Base-by-base conservation (phyloP, 2,329 filamentous ascomycete species). In the Zasmidium cellare region DNA sequence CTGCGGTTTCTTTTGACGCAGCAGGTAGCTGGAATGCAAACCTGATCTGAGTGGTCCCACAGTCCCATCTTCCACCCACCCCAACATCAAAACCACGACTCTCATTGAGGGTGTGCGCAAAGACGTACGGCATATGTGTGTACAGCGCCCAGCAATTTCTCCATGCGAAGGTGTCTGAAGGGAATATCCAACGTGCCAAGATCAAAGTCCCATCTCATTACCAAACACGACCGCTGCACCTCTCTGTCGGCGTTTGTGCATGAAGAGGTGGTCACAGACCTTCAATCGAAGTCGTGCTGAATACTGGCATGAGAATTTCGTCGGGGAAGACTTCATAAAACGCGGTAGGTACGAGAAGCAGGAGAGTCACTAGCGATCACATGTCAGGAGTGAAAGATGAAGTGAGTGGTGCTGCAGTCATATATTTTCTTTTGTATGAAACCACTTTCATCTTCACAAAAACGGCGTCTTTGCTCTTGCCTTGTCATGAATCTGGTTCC, bases 41-140 rank as follows among this genome's bases (percentile, higher is more conserved):
- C 57, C 59, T 59, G 59, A 62, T 56, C 61, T 59, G 22, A 38
- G 47, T 25, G 35, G 38, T 51, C 35, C 25, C 51, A 56, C 38
- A 6, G 3, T 58, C 55, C 51, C 56, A 28, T 41, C 23, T 48
- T 45, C 19, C 23, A 7, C 48, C 48, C 41, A 24, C n/a, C 31
- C 50, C 49, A 28, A 55, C 56, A 28, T 22, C 2, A 44, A 23
- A 22, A 28, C 20, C 69, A n/a, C n/a, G n/a, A n/a, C n/a, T n/a
- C n/a, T n/a, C n/a, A n/a, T n/a, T n/a, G n/a, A n/a, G n/a, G n/a
- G n/a, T n/a, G n/a, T n/a, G n/a, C n/a, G n/a, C n/a, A n/a, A n/a
- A n/a, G n/a, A n/a, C n/a, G n/a, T 61, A 76, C 65, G 75, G 85
- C 85, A 87, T 87, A 82, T 82, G 84, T 88, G 85, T 87, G 85